Percentiles rank a stretch among this genome's conserved stretches.
Evolutionary conservation across 345 rosid genomes (phyloP).

Genomic region (Odontarrhena argentea): DNA sequence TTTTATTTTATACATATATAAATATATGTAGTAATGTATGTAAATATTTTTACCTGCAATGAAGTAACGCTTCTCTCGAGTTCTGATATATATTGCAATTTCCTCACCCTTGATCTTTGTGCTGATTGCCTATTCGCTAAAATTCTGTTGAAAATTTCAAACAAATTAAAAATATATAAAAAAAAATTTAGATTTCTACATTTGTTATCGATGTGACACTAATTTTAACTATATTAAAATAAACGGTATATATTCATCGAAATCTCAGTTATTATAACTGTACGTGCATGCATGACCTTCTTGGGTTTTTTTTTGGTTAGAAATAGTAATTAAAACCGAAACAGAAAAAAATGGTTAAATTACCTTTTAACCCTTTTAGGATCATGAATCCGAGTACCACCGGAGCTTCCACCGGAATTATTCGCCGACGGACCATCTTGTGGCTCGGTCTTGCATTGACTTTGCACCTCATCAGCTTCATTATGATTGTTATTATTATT

Average conservation of each 20-base stretch:
- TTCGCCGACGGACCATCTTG: conserved; percentile 37
- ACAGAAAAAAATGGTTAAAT: neutral
- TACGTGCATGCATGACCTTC: conserved; percentile 49
- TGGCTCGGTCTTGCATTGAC: conserved; percentile 52
- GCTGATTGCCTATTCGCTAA: conserved; percentile 95
- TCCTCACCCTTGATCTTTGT: conserved; percentile 89
- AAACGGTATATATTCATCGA: conserved; percentile 37
- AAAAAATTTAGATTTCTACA: conserved; percentile 14
- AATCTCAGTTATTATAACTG: conserved; percentile 65
- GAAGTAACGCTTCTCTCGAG: conserved; percentile 87
- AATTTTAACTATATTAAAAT: conserved; percentile 58
- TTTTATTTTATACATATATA: neutral
- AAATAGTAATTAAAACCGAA: conserved; percentile 46
- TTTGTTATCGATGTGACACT: conserved; percentile 67
- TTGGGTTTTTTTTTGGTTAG: conserved; percentile 47
- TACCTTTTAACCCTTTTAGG: conserved; percentile 95
- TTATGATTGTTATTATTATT: conserved; percentile 30
- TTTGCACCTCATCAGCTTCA: conserved; percentile 48
- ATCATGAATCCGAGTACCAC: conserved; percentile 53
- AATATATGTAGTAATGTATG: neutral
- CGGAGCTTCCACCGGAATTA: conserved; percentile 39
- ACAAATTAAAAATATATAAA: neutral
- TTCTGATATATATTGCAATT: conserved; percentile 88
- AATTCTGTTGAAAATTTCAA: conserved; percentile 22
- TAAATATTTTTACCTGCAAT: conserved; percentile 54